phyloP scores from a whole-genome alignment of 2,329 filamentous ascomycete genomes.

The Colletotrichum eremochloae region DNA sequence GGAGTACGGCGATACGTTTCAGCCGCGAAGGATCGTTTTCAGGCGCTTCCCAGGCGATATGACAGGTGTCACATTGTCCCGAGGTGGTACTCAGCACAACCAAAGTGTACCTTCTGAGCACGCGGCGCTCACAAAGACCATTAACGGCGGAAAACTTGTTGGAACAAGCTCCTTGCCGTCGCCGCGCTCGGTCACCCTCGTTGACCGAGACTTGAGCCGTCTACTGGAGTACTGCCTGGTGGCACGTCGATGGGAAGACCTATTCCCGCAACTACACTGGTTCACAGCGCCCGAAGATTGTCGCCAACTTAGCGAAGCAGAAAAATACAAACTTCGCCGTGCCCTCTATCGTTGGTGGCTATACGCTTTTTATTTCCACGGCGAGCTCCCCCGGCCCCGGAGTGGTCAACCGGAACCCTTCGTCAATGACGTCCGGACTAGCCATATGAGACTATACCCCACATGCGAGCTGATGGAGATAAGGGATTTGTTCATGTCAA shows the following conservation, averaged over 20 bases:
- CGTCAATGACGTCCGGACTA: slow-evolving; percentile 57
- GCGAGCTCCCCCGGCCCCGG: slow-evolving; percentile 55
- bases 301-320: slow-evolving; percentile 57
- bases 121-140: slow-evolving; percentile 2
- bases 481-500: slow-evolving; percentile 59
- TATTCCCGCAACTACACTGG: slow-evolving; percentile 61
- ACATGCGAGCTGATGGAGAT: slow-evolving; percentile 61
- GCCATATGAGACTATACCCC: slow-evolving; percentile 59
- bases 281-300: slow-evolving; percentile 60
- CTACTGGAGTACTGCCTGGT: slow-evolving; percentile 53
- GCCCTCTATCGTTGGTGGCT: slow-evolving; percentile 69
- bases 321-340: slow-evolving; percentile 62
- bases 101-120: not conserved
- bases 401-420: slow-evolving; percentile 55
- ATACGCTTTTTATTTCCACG: slow-evolving; percentile 66
- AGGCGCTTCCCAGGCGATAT: slow-evolving; percentile 52
- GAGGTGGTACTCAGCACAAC: slow-evolving; percentile 18
- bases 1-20: slow-evolving; percentile 51
- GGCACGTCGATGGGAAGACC: slow-evolving; percentile 55
- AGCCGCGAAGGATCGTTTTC: slow-evolving; percentile 56
- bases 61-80: slow-evolving; percentile 45
- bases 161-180: slow-evolving; percentile 8
- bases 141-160: slow-evolving; percentile 13
- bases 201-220: slow-evolving; percentile 50
- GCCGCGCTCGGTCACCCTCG: slow-evolving; percentile 49